Evolutionary conservation across 2,329 filamentous ascomycete genomes (phyloP).

Genomic region (Diplodia sapinea): DNA sequence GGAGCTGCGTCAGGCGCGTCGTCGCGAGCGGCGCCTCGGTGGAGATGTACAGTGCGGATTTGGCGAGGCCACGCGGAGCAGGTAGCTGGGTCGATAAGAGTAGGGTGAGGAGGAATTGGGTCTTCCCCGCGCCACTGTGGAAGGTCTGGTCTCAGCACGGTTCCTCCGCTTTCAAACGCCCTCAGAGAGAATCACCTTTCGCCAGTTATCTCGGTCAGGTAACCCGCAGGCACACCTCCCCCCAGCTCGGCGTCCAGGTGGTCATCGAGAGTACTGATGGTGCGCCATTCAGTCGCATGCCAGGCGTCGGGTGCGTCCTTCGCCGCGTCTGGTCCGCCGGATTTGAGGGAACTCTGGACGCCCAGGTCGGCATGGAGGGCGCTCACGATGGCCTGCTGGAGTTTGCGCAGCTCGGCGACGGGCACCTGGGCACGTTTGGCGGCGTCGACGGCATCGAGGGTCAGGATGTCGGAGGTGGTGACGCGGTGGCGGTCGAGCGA

Average conservation of each 20-base stretch:
- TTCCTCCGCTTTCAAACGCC: background rate
- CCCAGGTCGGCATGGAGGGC: conserved; percentile 70
- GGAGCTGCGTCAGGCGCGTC: conserved; percentile 77
- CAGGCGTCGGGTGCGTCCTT: conserved; percentile 36
- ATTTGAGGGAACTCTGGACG: conserved; percentile 33
- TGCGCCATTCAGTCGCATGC: conserved; percentile 53
- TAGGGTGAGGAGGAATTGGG: conserved; percentile 85
- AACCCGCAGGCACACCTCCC: conserved; percentile 80
- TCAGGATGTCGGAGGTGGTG: conserved; percentile 82
- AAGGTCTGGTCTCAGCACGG: background rate
- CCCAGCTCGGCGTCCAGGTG: conserved; percentile 72
- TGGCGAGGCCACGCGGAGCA: conserved; percentile 70
- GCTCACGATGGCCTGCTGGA: conserved; percentile 70
- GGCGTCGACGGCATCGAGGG: conserved; percentile 80
- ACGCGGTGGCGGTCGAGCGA: conserved; percentile 79
- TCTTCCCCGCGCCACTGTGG: conserved; percentile 83
- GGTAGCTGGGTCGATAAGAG: conserved; percentile 85
- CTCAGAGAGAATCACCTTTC: conserved; percentile 68
- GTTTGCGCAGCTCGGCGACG: conserved; percentile 75
- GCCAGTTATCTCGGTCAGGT: conserved; percentile 86
- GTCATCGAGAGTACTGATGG: conserved; percentile 81
- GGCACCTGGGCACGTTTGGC: conserved; percentile 85
- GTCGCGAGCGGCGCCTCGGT: conserved; percentile 89
- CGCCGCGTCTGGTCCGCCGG: conserved; percentile 32
- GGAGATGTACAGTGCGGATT: conserved; percentile 87